Conservation (phyloP, 257 asterid species). For the Primulina huaijiensis region DNA sequence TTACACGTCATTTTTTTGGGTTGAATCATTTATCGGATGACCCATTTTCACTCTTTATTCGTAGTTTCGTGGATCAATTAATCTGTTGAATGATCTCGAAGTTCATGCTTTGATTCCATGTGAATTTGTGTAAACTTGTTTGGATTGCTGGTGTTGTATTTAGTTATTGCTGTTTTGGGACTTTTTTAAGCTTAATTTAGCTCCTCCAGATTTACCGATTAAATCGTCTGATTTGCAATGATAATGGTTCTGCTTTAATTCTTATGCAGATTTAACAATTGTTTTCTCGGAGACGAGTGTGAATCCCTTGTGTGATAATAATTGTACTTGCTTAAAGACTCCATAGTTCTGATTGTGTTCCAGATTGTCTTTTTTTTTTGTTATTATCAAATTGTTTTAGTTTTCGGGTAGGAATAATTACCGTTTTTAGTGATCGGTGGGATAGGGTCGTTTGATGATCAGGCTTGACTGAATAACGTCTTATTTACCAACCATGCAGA, state of each 20-base stretch:
- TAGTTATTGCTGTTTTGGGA: not conserved
- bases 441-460: not conserved
- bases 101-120: not conserved
- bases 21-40: not conserved
- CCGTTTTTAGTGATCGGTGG: not conserved
- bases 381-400: too few species aligned
- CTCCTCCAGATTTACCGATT: not conserved
- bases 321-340: not conserved
- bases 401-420: not conserved
- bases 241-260: not conserved
- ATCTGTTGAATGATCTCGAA: not conserved
- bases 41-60: not conserved
- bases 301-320: not conserved
- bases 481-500: slow-evolving; percentile 13
- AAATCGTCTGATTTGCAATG: not conserved
- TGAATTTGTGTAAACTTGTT: not conserved
- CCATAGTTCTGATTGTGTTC: not conserved
- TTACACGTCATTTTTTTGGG: not conserved
- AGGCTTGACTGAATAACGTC: not conserved
- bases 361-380: not conserved
- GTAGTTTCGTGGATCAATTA: not conserved
- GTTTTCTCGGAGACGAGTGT: not conserved
- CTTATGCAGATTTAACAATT: not conserved
- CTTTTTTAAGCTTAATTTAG: not conserved
- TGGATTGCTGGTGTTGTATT: not conserved